phyloP scores from a whole-genome alignment of 2,329 filamentous ascomycete species.

The Talaromyces sp. region DNA sequence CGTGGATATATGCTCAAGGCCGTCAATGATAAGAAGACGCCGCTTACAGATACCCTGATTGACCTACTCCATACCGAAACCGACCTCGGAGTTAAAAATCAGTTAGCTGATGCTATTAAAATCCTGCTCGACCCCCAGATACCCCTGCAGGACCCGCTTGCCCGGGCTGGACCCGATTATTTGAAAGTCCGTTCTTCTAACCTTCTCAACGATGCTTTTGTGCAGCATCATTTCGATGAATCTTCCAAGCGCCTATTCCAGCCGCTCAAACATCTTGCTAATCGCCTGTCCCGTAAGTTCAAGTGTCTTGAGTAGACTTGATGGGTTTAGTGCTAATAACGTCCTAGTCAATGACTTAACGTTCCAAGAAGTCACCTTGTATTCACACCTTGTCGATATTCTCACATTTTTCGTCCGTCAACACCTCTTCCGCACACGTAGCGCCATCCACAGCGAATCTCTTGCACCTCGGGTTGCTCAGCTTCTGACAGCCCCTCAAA shows the following conservation, averaged over 20 bases:
- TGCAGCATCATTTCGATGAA: conserved; percentile 85
- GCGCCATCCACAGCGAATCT: conserved; percentile 80
- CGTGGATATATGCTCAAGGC: conserved; percentile 90
- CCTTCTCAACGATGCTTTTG: conserved; percentile 80
- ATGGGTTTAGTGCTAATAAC: neutral
- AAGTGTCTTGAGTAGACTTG: neutral
- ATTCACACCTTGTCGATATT: conserved; percentile 87
- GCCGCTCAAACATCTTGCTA: conserved; percentile 79
- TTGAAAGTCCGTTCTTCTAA: conserved; percentile 66
- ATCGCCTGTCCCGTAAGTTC: conserved; percentile 56
- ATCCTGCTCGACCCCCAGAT: conserved; percentile 79
- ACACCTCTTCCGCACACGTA: conserved; percentile 82
- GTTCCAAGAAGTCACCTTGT: conserved; percentile 85
- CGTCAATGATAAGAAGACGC: conserved; percentile 80
- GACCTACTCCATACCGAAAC: conserved; percentile 88
- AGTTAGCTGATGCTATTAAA: conserved; percentile 93
- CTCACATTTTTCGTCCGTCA: conserved; percentile 92
- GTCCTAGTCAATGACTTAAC: conserved; percentile 67
- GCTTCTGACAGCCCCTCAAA: conserved; percentile 79
- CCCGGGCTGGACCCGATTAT: conserved; percentile 68
- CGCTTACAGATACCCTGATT: conserved; percentile 88
- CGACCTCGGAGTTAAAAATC: conserved; percentile 91
- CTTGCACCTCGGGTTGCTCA: conserved; percentile 79
- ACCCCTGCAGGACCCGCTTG: conserved; percentile 60
- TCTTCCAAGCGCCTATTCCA: conserved; percentile 84